phyloP scores from a whole-genome alignment of 116 monocot genomes.

The Thalassia testudinum region DNA sequence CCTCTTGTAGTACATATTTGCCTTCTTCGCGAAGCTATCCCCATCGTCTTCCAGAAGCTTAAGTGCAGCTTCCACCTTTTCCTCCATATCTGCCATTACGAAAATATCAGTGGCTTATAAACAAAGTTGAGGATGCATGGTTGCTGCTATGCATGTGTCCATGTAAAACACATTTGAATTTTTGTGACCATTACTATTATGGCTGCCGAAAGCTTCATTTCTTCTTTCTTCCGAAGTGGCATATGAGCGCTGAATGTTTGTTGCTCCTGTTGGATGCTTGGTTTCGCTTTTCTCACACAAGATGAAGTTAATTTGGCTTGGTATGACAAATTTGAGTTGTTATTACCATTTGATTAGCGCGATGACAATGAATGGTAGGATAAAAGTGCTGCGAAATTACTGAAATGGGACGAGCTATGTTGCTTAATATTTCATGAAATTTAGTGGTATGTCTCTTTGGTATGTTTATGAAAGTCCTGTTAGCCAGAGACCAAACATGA shows the following conservation, averaged over 20 bases:
- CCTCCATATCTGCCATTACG: conserved; percentile 61
- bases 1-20: conserved; percentile 77
- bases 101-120: neutral
- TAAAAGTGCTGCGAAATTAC: neutral
- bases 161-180: neutral
- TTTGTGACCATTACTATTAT: no score
- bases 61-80: conserved; percentile 51
- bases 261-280: neutral
- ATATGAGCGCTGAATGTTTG: neutral
- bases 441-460: no score
- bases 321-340: no score
- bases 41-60: conserved; percentile 73
- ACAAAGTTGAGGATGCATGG: neutral
- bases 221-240: neutral
- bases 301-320: no score
- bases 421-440: no score
- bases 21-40: conserved; percentile 71
- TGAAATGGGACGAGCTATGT: no score
- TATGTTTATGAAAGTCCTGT: no score
- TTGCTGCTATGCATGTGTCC: neutral
- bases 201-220: neutral
- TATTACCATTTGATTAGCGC: no score
- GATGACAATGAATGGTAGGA: neutral
- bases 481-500: no score
- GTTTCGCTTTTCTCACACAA: no score